Conservation (phyloP, 768 basidiomycete species). For the Hericium erinaceus region DNA sequence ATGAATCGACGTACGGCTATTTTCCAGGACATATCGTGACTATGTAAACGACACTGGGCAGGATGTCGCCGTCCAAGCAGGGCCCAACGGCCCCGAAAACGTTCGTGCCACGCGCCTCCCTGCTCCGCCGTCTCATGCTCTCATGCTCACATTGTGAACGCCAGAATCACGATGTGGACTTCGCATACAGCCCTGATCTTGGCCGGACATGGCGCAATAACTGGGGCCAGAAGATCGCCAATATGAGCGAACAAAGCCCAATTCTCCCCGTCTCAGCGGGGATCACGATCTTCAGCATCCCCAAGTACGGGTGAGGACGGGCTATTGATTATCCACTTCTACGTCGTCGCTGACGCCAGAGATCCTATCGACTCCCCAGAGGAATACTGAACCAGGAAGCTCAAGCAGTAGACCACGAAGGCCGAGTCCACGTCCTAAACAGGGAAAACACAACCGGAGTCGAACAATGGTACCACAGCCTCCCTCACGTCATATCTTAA, state of each 20-base stretch:
- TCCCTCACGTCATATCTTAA: background rate
- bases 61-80: conserved; percentile 29
- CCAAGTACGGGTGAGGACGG: conserved; percentile 25
- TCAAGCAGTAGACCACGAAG: conserved; percentile 22
- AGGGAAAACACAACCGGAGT: conserved; percentile 28
- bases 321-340: background rate
- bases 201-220: conserved; percentile 27
- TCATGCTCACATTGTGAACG: background rate
- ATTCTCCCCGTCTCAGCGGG: conserved; percentile 26
- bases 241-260: conserved; percentile 16
- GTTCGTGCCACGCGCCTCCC: conserved; percentile 9
- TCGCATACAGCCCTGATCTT: conserved; percentile 21
- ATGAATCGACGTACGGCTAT: background rate
- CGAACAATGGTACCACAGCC: conserved; percentile 21
- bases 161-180: conserved; percentile 32
- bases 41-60: conserved; percentile 30
- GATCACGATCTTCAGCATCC: conserved; percentile 26
- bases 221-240: conserved; percentile 25
- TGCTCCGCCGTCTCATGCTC: background rate
- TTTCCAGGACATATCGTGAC: conserved; percentile 28
- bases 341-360: too few relatives aligned
- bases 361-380: conserved; percentile 1
- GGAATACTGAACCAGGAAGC: conserved; percentile 28
- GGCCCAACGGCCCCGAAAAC: conserved; percentile 31
- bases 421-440: conserved; percentile 25